phyloP scores from a whole-genome alignment of 306 rosid genomes.

The Chamaecrista fasciculata region DNA sequence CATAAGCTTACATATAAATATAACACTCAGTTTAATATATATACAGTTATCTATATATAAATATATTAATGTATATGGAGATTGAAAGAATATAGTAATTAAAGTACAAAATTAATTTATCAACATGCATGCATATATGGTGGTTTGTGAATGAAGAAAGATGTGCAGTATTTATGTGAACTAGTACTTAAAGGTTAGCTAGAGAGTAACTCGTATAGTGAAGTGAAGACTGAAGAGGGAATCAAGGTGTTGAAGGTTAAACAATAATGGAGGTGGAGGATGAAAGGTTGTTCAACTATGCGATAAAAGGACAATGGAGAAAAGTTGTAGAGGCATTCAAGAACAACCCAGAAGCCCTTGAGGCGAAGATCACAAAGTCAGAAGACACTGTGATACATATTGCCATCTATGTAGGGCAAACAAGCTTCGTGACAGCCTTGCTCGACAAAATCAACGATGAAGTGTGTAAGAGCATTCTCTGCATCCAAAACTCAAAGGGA shows the following conservation, averaged over 20 bases:
- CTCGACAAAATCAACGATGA: slow-evolving; percentile 26
- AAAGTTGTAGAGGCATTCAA: slow-evolving; percentile 28
- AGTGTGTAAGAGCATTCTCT: background rate
- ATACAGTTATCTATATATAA: too few species aligned
- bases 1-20: too few species aligned
- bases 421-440: slow-evolving; percentile 18
- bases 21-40: too few species aligned
- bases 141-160: background rate
- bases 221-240: slow-evolving; percentile 29
- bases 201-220: too few species aligned
- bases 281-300: slow-evolving; percentile 29
- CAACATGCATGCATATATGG: too few species aligned
- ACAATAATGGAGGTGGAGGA: slow-evolving; percentile 14
- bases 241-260: too few species aligned
- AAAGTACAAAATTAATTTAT: too few species aligned
- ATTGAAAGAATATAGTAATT: too few species aligned
- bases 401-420: slow-evolving; percentile 38
- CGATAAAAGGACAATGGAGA: slow-evolving; percentile 37
- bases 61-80: too few species aligned
- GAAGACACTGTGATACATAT: slow-evolving; percentile 43
- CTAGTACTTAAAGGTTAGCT: too few species aligned
- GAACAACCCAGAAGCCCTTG: slow-evolving; percentile 17
- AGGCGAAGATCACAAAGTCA: slow-evolving; percentile 39
- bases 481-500: slow-evolving; percentile 36
- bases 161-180: background rate